Evolutionary conservation across 2,329 filamentous ascomycete species (phyloP), one percentile per base, ranked within the genome.

Genomic region (Lachnum nothofagi): DNA sequence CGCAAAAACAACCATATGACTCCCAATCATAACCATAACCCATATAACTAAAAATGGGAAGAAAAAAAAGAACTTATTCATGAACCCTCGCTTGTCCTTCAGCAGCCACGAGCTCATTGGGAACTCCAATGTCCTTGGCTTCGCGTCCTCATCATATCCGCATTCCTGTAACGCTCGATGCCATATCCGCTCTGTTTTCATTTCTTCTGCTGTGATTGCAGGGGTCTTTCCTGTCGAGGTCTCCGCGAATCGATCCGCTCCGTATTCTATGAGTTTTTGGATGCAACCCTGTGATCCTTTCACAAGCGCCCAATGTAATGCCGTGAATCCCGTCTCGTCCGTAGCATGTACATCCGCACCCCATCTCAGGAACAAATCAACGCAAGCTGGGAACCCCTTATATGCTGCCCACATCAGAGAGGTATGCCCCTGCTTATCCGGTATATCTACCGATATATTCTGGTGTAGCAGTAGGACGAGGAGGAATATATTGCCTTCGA

Each of bases 341-440:
- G 79, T 82, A 27, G 88, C 85, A 68, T 95, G 89, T 7, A 96
- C 89, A 65, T 90, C 93, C 31, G 93, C 93, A 45, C 93, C 94
- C 90, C 93, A 98, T 59, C 90, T 83, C 51, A 98, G 72, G 57
- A 95, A 91, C 37, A 97, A 69, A 65, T 97, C 93, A 41, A 97
- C 91, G 60, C 89, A 95, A 40, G 86, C 83, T 0, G 91, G 88
- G 65, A 85, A 96, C 29, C 94, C 93, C 70, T 98, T 98, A 73
- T 98, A 98, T 14, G 91, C 91, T 16, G 93, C 89, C 93, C 93
- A 98, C 93, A 98, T 98, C 53, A 98, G 76, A 52, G 85, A 86
- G 1, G 93, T 97, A 68, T 98, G 94, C 5, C 91, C 89, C 65
- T 90, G 91, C 43, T 82, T 81, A 69, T 98, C 93, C 45, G 85